Base-by-base conservation (phyloP, 345 rosid genomes). In the Gossypium bickii region DNA sequence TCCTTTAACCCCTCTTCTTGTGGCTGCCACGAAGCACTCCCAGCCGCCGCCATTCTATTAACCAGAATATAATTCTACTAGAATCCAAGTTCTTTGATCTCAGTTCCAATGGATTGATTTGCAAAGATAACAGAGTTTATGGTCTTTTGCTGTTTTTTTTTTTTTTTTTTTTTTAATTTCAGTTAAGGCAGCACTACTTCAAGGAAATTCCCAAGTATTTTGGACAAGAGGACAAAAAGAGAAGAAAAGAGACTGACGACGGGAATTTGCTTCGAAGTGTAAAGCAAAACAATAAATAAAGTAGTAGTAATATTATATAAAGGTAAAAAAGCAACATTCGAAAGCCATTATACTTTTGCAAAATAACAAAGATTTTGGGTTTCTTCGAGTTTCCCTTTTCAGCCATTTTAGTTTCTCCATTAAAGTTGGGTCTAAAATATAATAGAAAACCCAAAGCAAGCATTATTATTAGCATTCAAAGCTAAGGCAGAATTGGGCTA, bases 1-100 rank as follows among this genome's bases (percentile, higher is more conserved):
- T 92, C 97, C 60, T 76, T 78, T 72, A 90, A 81, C 51, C 99
- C 99, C 44, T 87, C 88, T 48, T 93, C 99, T 79, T 85, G 87
- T n/a, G 99, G 98, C 79, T 92, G 92, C 99, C 99, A 96, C 41
- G 86, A 43, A 13, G 74, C 79, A 52, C 72, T 62, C 20, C 59
- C 72, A 82, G 89, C 77, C 73, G 90, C 90, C 93, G 87, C 81
- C 81, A 80, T 66, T 65, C 34, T 48, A 25, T 2, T 13, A 60
- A 24, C 29, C 68, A 27, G 69, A 59, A 24, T 55, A 11, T 8
- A 13, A 9, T 57, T 57, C 12, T 34, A 34, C 41, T 22, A 22
- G 27, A 22, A 22, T 58, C 12, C 25, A 58, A 56, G 1, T 25
- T 58, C 34, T 58, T 58, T 24, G 10, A 24, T 58, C 4, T 58